phyloP scores from a whole-genome alignment of 306 rosid species.

The Datisca glomerata region DNA sequence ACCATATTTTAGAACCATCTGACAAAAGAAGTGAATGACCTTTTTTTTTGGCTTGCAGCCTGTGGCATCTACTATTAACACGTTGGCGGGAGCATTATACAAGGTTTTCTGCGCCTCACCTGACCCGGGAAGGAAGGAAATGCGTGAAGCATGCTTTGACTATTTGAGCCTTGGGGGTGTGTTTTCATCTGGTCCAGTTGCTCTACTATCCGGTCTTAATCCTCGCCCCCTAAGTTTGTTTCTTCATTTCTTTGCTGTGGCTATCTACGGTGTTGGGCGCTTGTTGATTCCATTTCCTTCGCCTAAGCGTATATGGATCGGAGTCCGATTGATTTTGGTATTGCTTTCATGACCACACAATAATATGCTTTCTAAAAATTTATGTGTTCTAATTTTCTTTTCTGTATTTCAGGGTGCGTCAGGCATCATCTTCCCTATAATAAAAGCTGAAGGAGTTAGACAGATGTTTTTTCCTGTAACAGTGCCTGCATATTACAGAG shows the following conservation, averaged over 20 bases:
- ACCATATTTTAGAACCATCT: not conserved
- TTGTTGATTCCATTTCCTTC: constrained; percentile 48
- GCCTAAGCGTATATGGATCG: constrained; percentile 37
- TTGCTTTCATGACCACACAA: not conserved
- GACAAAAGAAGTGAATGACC: not conserved
- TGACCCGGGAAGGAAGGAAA: constrained; percentile 50
- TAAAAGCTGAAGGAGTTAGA: constrained; percentile 23
- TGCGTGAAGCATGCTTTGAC: constrained; percentile 46
- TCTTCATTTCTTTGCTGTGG: constrained; percentile 43
- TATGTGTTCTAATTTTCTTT: not conserved
- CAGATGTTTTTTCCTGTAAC: constrained; percentile 27
- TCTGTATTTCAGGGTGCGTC: constrained; percentile 18
- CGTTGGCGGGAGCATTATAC: constrained; percentile 29
- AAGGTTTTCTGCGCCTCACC: constrained; percentile 36
- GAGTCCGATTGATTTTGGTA: constrained; percentile 44
- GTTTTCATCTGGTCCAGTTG: constrained; percentile 36
- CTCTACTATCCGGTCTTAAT: constrained; percentile 49
- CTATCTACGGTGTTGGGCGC: constrained; percentile 34
- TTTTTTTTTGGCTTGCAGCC: constrained; percentile 27
- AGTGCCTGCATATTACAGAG: constrained; percentile 17
- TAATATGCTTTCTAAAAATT: not conserved
- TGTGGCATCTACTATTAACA: constrained; percentile 55
- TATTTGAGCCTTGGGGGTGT: constrained; percentile 48
- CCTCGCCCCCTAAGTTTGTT: constrained; percentile 37
- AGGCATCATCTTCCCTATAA: constrained; percentile 21